phyloP scores from a whole-genome alignment of 805 yeast genomes.

The Saturnispora besseyi region DNA sequence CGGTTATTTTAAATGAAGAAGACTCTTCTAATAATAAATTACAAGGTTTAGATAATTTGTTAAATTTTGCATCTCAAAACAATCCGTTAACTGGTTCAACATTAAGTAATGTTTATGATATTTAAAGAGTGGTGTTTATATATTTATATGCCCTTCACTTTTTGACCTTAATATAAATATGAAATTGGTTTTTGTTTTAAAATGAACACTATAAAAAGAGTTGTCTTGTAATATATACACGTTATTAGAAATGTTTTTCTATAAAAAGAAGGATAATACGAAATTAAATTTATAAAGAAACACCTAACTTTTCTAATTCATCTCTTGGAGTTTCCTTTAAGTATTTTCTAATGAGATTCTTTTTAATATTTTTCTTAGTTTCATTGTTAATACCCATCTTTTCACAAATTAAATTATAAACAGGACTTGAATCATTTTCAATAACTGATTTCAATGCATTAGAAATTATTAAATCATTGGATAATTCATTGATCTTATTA shows the following conservation, averaged over 20 bases:
- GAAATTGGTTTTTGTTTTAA: neutral
- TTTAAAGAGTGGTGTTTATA: neutral
- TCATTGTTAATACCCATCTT: conserved; percentile 32
- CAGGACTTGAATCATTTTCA: conserved; percentile 26
- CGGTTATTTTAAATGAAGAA: conserved; percentile 10
- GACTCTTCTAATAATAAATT: conserved; percentile 12
- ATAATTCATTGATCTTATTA: conserved; percentile 16
- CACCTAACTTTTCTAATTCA: conserved; percentile 22
- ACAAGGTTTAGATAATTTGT: conserved; percentile 21
- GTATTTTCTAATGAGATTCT: conserved; percentile 66
- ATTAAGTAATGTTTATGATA: conserved; percentile 18
- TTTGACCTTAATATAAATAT: neutral
- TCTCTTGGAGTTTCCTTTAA: conserved; percentile 21
- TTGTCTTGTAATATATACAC: neutral
- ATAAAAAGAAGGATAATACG: neutral
- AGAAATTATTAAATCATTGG: conserved; percentile 16
- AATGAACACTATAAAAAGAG: neutral
- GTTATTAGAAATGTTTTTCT: neutral
- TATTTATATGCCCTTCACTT: neutral
- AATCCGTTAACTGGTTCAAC: conserved; percentile 24
- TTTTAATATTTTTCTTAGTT: conserved; percentile 45
- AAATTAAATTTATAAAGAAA: conserved; percentile 12
- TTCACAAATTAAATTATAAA: conserved; percentile 29
- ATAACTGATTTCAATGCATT: conserved; percentile 15
- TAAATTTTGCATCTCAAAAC: conserved; percentile 25